Evolutionary conservation across 2,329 filamentous ascomycete species (phyloP).

Genomic region (Endothia cerciana): DNA sequence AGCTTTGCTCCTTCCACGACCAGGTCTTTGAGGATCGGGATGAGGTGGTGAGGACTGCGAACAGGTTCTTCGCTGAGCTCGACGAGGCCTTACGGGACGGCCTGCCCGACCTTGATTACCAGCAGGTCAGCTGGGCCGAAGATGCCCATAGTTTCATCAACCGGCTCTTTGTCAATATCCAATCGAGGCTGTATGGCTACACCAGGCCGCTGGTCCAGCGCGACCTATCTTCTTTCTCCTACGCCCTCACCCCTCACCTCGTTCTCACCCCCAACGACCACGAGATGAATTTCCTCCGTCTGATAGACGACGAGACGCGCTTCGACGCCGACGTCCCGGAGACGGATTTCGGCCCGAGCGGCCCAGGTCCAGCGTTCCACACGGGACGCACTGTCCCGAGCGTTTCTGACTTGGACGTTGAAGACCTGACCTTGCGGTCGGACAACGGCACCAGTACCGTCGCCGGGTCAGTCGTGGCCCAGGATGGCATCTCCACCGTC

Average conservation of each 20-base stretch:
- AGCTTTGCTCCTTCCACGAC: slow-evolving; percentile 21
- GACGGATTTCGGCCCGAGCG: slow-evolving; percentile 48
- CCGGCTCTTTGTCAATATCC: not conserved
- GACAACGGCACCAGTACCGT: slow-evolving; percentile 39
- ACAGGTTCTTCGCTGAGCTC: slow-evolving; percentile 3
- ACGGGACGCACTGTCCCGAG: slow-evolving; percentile 46
- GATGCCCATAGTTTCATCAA: not conserved
- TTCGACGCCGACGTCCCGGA: slow-evolving; percentile 48
- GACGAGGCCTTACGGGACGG: not conserved
- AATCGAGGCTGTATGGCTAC: slow-evolving; percentile 24
- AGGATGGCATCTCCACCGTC: slow-evolving; percentile 46
- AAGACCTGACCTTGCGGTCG: slow-evolving; percentile 37
- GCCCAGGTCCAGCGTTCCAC: slow-evolving; percentile 52
- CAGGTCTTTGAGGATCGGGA: not conserved
- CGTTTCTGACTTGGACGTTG: slow-evolving; percentile 37
- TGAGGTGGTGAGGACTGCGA: not conserved
- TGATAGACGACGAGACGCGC: slow-evolving; percentile 40
- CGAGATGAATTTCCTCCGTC: slow-evolving; percentile 65
- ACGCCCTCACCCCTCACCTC: slow-evolving; percentile 47
- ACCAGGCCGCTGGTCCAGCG: slow-evolving; percentile 33
- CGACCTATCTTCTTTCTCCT: slow-evolving; percentile 35
- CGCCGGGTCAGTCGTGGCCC: slow-evolving; percentile 42
- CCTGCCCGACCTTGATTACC: not conserved
- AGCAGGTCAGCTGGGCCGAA: not conserved
- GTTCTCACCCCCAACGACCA: slow-evolving; percentile 57